Evolutionary conservation across 192 early-diverging fungal species (phyloP), one percentile per base, ranked within the genome.

Genomic region (Backusella australiensis): DNA sequence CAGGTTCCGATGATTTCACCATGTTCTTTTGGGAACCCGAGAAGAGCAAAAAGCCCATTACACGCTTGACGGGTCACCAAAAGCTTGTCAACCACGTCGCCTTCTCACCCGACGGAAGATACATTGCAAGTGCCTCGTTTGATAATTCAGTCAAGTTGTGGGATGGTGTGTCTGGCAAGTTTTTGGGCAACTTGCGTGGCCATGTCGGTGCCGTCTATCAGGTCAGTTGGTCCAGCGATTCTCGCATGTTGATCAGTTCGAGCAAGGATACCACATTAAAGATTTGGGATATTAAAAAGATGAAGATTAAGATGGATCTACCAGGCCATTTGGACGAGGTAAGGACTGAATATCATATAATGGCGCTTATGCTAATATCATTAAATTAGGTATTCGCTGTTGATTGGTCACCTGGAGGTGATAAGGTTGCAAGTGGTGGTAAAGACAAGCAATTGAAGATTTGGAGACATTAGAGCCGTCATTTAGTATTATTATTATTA

Each of bases 71-170:
- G 2, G 97, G 81, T 34, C 98, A 99, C 82, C 96, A 98, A 84
- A 96, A 98, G 79, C 87, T 95, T 8, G 96, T 99, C 71, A 98
- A 96, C 81, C 94, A 96, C 81, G 92, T 97, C 15, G 88, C 89
- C 72, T 99, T 97, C 77, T 96, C 97, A 14, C 97, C 98, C 6
- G 95, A 98, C 67, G 96, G 97, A 34, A 84, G 92, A 6, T 85
- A 87, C 56, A 83, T 99, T 82, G 97, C 98, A 34, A 94, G 93
- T 78, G 98, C 96, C 7, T 92, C 93, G 68, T 99, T 98, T 75
- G 98, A 99, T 83, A 99, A 99, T 82, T 93, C 92, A 53, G 96
- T 99, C 56, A 99, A 99, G 84, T 83, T 99, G 26, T 99, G 98
- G 98, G 97, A 99, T 81, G 95, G 93, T 34, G 67, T 76, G 9